phyloP scores from a whole-genome alignment of 345 rosid species.

The Hevea brasiliensis region DNA sequence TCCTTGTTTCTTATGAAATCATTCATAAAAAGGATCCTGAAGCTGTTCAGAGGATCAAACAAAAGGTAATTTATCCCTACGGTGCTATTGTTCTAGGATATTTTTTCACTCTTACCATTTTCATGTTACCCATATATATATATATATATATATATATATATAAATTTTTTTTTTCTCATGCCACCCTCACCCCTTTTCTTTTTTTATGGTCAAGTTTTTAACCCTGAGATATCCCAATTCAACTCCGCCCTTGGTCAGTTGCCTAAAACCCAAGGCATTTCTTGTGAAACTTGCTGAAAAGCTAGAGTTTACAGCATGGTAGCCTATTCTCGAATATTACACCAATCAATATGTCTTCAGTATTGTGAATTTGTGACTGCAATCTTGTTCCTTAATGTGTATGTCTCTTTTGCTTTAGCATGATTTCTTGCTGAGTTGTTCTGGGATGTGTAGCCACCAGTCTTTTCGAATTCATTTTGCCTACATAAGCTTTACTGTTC shows the following conservation, averaged over 20 bases:
- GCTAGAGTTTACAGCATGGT: neutral
- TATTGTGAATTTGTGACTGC: neutral
- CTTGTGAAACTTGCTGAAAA: neutral
- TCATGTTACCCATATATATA: neutral
- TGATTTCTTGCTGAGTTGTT: neutral
- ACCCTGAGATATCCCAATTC: neutral
- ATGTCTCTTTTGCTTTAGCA: neutral
- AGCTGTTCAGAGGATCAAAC: conserved; percentile 81
- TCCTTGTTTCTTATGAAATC: conserved; percentile 92
- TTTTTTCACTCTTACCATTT: neutral
- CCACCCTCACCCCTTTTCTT: neutral
- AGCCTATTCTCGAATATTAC: neutral
- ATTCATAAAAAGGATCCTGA: conserved; percentile 86
- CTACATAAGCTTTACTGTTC: too few relatives aligned
- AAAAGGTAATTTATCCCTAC: conserved; percentile 58
- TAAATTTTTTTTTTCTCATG: neutral
- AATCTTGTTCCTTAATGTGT: neutral
- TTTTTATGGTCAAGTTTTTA: neutral
- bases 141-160: too few relatives aligned
- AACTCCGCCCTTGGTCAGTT: neutral
- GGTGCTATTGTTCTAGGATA: neutral
- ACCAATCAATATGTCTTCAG: neutral
- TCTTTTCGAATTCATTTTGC: neutral
- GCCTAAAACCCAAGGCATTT: neutral
- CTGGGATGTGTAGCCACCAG: neutral